Base-by-base conservation (phyloP, 768 basidiomycete species). In the Psilocybe sp. region DNA sequence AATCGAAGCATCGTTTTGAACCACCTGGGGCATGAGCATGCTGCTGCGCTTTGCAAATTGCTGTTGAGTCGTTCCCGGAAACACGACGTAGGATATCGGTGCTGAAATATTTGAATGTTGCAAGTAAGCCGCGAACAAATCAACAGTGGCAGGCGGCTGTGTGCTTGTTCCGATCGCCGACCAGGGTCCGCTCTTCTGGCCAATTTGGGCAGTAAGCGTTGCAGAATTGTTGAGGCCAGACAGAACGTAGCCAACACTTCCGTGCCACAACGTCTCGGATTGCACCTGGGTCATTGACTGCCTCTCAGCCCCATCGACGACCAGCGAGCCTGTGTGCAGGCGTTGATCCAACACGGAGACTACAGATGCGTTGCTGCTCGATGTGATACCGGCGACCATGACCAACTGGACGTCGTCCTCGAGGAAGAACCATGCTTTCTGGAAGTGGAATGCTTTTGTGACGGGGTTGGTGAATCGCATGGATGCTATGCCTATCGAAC, bases 401-500 rank as follows among this genome's bases (percentile, higher is more conserved):
- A 87, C 79, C 54, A 81, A 75, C 56, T 85, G 83, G 9, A 82
- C 68, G 51, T 84, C 82, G 56, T 81, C 66, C 12, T 78, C 74
- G 32, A 88, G 69, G 76, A 86, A 88, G 69, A 89, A 87, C 82
- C 83, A 87, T 0, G 78, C 74, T 65, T 88, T 89, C 57, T 85
- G 83, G 74, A 77, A 89, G 38, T 68, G 61, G 31, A 89, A 63
- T 9, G 71, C 58, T 13, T 68, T 56, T 4, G 83, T 86, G 41
- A 70, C 48, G 4, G 87, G 85, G 58, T 87, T 88, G 19, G 77
- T 79, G 60, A 81, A 89, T 42, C 77, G 74, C 84, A 87, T 85
- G 18, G 73, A 83, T 0, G 79, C 78, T 13, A 79, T 64, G 8
- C 86, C 87, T 44, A 76, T 61, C 31, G 64, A 55, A 4, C 81